A percentile compares a stretch with the other conserved stretches of the same genome.
Conservation (phyloP, 352 stramenopile genomes). For the Phytophthora fragariaefolia region DNA sequence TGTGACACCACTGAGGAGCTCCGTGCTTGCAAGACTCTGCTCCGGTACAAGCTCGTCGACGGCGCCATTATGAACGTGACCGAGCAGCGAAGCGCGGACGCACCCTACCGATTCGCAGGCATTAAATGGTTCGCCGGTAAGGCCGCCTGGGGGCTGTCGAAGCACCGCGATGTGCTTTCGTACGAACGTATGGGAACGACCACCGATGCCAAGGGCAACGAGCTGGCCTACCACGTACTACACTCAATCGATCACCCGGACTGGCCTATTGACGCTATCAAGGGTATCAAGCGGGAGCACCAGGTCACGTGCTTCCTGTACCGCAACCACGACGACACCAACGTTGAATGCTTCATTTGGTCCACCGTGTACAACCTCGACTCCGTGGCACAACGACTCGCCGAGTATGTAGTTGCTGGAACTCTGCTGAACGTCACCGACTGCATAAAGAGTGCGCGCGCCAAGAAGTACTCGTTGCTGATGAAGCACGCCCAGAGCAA, state of each 20-base stretch:
- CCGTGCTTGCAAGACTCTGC: conserved; percentile 44
- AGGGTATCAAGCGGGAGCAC: conserved; percentile 53
- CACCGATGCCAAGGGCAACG: conserved; percentile 50
- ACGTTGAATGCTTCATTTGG: conserved; percentile 53
- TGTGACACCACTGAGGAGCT: conserved; percentile 53
- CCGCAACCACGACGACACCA: conserved; percentile 34
- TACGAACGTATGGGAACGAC: conserved; percentile 65
- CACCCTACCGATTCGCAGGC: conserved; percentile 51
- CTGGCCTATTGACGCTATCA: conserved; percentile 51
- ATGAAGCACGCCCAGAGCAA: conserved; percentile 42
- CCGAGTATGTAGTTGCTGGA: conserved; percentile 53
- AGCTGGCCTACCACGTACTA: conserved; percentile 58
- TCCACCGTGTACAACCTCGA: conserved; percentile 53
- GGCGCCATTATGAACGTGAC: conserved; percentile 54
- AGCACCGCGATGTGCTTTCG: conserved; percentile 49
- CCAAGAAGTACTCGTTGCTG: conserved; percentile 50
- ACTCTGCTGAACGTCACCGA: conserved; percentile 44
- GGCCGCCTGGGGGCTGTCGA: conserved; percentile 45
- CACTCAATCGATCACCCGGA: conserved; percentile 67
- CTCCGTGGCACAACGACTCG: conserved; percentile 43
- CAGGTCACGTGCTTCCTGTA: conserved; percentile 62
- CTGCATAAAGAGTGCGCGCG: conserved; percentile 44
- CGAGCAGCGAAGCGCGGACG: conserved; percentile 34
- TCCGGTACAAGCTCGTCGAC: conserved; percentile 54
- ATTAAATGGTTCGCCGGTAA: conserved; percentile 58